These are phyloP conservation scores for Penicillium bovifimosum DNA, from an alignment of 495 filamentous ascomycete genomes.

Conservation along the genomic window DNA sequence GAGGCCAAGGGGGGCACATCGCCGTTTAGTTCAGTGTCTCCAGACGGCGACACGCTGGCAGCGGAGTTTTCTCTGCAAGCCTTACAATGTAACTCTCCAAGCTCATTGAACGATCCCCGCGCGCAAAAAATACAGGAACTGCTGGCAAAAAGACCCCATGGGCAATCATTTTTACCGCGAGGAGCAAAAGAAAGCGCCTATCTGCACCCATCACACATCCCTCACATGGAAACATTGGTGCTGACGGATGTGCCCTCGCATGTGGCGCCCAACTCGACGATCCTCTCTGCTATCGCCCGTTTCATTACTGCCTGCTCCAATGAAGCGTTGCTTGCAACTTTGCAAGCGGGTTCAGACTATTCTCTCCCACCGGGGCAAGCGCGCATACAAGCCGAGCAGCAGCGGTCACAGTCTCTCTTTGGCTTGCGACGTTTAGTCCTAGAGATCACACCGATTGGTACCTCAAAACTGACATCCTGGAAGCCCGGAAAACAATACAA, in stretches of 20 bases:
- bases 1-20: not conserved
- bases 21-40: slow-evolving; percentile 10
- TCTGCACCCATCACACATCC: slow-evolving; percentile 53
- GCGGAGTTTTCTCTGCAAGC: slow-evolving; percentile 1
- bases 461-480: slow-evolving; percentile 27
- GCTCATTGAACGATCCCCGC: slow-evolving; percentile 21
- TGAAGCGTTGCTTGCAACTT: slow-evolving; percentile 49
- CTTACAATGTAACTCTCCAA: slow-evolving; percentile 23
- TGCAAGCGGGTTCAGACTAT: slow-evolving; percentile 49
- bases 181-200: slow-evolving; percentile 30
- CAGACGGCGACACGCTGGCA: not conserved
- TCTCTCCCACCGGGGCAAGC: slow-evolving; percentile 45
- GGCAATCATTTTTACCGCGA: slow-evolving; percentile 23
- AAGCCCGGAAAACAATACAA: slow-evolving; percentile 34
- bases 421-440: slow-evolving; percentile 51
- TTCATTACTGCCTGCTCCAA: slow-evolving; percentile 58
- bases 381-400: slow-evolving; percentile 34
- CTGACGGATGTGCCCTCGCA: slow-evolving; percentile 56
- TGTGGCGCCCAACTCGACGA: slow-evolving; percentile 37
- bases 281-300: slow-evolving; percentile 43
- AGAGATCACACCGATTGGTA: slow-evolving; percentile 45
- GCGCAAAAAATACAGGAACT: slow-evolving; percentile 30
- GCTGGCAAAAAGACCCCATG: slow-evolving; percentile 33
- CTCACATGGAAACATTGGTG: slow-evolving; percentile 51
- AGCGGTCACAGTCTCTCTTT: slow-evolving; percentile 46